phyloP scores from a whole-genome alignment of 2,329 filamentous ascomycete species.

The Botryotinia narcissicola region DNA sequence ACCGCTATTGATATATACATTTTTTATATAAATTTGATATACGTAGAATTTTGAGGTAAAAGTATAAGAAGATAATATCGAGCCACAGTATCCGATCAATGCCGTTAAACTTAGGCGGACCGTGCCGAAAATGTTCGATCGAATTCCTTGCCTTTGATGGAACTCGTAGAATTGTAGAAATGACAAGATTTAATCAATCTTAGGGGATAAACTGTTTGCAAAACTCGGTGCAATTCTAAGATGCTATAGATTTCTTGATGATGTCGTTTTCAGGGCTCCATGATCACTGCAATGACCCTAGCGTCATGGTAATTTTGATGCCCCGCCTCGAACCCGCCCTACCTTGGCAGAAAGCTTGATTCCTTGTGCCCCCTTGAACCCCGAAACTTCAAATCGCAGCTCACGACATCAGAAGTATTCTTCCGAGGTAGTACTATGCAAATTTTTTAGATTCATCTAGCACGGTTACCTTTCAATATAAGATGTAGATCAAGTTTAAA shows the following conservation, averaged over 20 bases:
- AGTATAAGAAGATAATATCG: not conserved
- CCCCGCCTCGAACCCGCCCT: not conserved
- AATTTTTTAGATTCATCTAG: not conserved
- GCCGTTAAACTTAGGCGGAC: not conserved
- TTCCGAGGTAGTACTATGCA: not conserved
- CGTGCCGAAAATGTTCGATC: not conserved
- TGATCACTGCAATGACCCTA: not conserved
- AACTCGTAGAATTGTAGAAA: not conserved
- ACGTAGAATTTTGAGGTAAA: not conserved
- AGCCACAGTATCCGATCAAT: not conserved
- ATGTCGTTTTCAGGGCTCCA: not conserved
- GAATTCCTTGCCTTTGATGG: not conserved
- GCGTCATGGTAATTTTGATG: not conserved
- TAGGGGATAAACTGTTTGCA: not conserved
- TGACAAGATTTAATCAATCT: not conserved
- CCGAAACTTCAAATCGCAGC: not conserved
- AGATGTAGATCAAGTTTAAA: not conserved
- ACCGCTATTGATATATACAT: not conserved
- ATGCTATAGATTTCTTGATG: not conserved
- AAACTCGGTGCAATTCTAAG: not conserved
- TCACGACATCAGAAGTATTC: not conserved
- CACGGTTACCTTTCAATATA: not conserved
- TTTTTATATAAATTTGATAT: not conserved
- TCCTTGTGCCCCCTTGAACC: not conserved
- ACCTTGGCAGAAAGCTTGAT: constrained; percentile 4